A percentile compares a stretch with the other conserved stretches of the same genome.
phyloP scores from a whole-genome alignment of 306 rosid genomes.

The Acacia melanoxylon region DNA sequence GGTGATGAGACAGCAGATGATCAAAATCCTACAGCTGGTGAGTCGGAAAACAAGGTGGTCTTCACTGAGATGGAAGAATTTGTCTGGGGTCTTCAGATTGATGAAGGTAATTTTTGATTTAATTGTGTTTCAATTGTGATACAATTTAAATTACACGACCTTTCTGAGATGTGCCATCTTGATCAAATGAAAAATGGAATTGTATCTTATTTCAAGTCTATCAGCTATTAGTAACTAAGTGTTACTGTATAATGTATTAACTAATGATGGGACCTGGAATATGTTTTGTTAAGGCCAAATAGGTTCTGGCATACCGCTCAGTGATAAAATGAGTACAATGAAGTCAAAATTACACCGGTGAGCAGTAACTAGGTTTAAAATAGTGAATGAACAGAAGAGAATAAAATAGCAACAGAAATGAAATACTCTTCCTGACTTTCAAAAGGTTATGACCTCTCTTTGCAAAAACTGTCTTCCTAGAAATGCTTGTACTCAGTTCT shows the following conservation, averaged over 20 bases:
- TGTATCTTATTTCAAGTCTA: neutral
- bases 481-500: too few species aligned
- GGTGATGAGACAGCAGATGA: constrained; percentile 53
- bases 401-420: neutral
- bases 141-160: neutral
- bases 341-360: neutral
- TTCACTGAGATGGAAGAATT: constrained; percentile 98
- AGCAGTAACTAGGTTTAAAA: neutral
- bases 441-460: neutral
- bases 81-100: constrained; percentile 94
- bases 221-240: neutral
- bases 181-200: constrained; percentile 14
- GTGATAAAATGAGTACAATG: neutral
- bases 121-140: neutral
- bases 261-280: neutral
- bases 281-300: too few species aligned
- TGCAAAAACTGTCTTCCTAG: neutral
- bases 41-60: constrained; percentile 80
- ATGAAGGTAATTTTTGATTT: constrained; percentile 59
- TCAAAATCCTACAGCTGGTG: constrained; percentile 53
- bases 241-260: neutral
- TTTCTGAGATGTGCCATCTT: constrained; percentile 13
- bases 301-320: neutral
- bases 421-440: neutral
- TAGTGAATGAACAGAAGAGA: neutral